Conservation (phyloP, 306 rosid genomes). For the Begonia masoniana region DNA sequence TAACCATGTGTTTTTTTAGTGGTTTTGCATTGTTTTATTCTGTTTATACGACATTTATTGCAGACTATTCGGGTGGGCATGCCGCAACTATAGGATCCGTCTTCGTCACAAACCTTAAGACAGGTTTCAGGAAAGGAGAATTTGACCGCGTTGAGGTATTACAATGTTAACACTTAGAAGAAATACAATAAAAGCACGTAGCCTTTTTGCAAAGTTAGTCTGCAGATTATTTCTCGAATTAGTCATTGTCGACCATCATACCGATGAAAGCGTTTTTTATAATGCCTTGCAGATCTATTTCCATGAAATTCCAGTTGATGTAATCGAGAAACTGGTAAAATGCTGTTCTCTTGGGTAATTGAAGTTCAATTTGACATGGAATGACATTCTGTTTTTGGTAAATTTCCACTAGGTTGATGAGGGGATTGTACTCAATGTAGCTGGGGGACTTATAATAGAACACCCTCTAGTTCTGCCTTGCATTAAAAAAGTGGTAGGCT, state of each 20-base stretch:
- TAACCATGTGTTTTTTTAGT: slow-evolving; percentile 1
- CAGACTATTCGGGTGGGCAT: slow-evolving; percentile 77
- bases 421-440: slow-evolving; percentile 73
- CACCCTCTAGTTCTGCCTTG: slow-evolving; percentile 71
- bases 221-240: no score
- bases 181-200: no score
- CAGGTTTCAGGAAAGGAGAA: slow-evolving; percentile 81
- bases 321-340: slow-evolving; percentile 74
- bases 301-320: slow-evolving; percentile 77
- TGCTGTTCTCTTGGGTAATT: slow-evolving; percentile 13
- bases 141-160: slow-evolving; percentile 81
- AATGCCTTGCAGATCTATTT: slow-evolving; percentile 60
- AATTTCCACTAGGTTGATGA: slow-evolving; percentile 51
- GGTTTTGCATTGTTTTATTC: slow-evolving; percentile 1
- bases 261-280: no score
- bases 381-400: slow-evolving; percentile 1
- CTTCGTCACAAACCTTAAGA: slow-evolving; percentile 74
- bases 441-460: slow-evolving; percentile 89
- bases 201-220: no score
- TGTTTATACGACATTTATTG: slow-evolving; percentile 9
- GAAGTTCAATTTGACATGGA: slow-evolving; percentile 3
- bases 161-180: neutral
- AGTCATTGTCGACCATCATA: no score
- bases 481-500: slow-evolving; percentile 85
- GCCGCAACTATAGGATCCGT: slow-evolving; percentile 92